Conservation (phyloP, 2,329 filamentous ascomycete genomes). For the Clarireedia homoeocarpa region DNA sequence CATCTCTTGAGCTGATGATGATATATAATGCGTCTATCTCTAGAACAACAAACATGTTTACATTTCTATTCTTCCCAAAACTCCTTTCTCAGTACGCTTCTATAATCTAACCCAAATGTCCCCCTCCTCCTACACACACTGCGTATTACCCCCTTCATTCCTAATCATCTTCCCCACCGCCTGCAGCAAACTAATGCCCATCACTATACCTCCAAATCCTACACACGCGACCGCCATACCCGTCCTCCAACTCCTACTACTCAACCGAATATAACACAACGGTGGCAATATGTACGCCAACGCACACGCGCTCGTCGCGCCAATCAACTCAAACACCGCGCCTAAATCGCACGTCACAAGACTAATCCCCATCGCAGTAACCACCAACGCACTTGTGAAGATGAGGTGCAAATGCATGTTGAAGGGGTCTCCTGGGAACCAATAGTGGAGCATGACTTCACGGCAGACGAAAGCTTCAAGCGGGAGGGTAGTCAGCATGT, state of each 20-base stretch:
- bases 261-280: slow-evolving; percentile 90
- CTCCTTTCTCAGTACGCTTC: background rate
- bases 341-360: slow-evolving; percentile 89
- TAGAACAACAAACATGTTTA: background rate
- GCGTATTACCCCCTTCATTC: slow-evolving; percentile 24
- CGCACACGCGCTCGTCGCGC: slow-evolving; percentile 87
- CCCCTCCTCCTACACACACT: slow-evolving; percentile 14
- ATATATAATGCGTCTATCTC: no score
- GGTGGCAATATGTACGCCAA: slow-evolving; percentile 94
- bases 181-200: slow-evolving; percentile 71
- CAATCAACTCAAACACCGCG: slow-evolving; percentile 90
- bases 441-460: slow-evolving; percentile 91
- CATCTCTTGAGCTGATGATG: no score
- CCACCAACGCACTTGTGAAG: slow-evolving; percentile 77
- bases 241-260: slow-evolving; percentile 66
- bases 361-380: slow-evolving; percentile 66
- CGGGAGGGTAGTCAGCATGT: slow-evolving; percentile 96
- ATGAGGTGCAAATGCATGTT: slow-evolving; percentile 72
- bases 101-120: background rate
- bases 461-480: slow-evolving; percentile 96
- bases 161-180: slow-evolving; percentile 57
- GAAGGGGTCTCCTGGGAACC: slow-evolving; percentile 56
- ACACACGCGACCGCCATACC: slow-evolving; percentile 66
- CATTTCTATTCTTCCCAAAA: no score
- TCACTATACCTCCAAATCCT: slow-evolving; percentile 70